Conservation (phyloP, 192 early-diverging fungal species). For the Haplosporangium gracile region DNA sequence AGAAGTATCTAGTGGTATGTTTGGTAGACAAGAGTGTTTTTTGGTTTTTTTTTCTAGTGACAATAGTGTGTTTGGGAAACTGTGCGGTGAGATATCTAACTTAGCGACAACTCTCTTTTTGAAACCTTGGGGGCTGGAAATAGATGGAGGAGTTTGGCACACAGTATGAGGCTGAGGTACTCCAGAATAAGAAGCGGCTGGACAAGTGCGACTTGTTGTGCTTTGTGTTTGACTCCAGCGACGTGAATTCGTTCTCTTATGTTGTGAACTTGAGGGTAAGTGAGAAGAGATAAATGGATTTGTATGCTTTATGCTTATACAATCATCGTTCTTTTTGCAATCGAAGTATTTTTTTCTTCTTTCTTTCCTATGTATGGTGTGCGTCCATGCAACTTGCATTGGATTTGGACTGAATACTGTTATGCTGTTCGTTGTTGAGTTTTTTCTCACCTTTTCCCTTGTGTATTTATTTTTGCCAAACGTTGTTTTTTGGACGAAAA, state of each 20-base stretch:
- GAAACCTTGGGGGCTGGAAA: not conserved
- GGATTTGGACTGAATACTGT: not conserved
- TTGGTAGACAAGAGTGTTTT: not conserved
- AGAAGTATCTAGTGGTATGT: conserved; percentile 93
- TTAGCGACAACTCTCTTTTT: not conserved
- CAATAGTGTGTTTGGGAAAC: no score
- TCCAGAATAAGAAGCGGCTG: conserved; percentile 89
- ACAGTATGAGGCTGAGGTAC: conserved; percentile 87
- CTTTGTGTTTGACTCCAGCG: conserved; percentile 96
- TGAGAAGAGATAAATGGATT: not conserved
- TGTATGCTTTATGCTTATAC: conserved; percentile 1
- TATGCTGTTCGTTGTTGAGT: conserved; percentile 2
- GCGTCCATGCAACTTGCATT: not conserved
- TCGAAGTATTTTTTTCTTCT: conserved; percentile 14
- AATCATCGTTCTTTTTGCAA: conserved; percentile 9
- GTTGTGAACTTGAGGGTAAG: conserved; percentile 84
- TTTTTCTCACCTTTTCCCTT: not conserved
- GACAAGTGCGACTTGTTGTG: conserved; percentile 93
- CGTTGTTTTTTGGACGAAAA: not conserved
- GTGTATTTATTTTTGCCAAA: not conserved
- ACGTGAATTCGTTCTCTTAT: conserved; percentile 95
- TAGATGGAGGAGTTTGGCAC: conserved; percentile 95
- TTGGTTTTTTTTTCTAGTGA: not conserved
- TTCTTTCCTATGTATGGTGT: not conserved
- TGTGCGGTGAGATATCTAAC: not conserved